Conservation (phyloP, 768 basidiomycete genomes). For the Lentinula aciculospora region DNA sequence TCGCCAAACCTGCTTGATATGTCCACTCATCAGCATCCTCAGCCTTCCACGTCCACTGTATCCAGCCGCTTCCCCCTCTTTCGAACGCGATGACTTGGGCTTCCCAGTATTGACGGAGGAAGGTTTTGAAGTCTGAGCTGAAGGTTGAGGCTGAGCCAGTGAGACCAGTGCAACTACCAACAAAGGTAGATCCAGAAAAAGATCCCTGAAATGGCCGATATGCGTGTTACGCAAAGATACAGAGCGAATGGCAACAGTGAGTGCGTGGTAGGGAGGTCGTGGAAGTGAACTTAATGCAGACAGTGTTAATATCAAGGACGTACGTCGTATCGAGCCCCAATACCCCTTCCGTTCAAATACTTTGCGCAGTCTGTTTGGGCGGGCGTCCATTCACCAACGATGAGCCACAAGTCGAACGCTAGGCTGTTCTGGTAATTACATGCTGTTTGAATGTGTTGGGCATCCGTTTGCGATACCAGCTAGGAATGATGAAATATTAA, state of each 20-base stretch:
- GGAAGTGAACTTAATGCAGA: background rate
- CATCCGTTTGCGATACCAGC: background rate
- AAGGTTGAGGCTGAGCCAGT: constrained; percentile 76
- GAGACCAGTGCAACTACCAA: constrained; percentile 70
- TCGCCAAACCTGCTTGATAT: constrained; percentile 68
- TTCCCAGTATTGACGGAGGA: constrained; percentile 79
- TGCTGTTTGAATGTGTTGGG: constrained; percentile 50
- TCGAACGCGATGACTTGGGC: constrained; percentile 76
- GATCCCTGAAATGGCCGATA: constrained; percentile 23
- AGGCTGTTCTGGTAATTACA: constrained; percentile 45
- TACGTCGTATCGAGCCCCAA: constrained; percentile 59
- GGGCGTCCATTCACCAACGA: constrained; percentile 88
- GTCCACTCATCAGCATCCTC: constrained; percentile 87
- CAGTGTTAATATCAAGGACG: background rate
- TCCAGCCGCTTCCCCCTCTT: constrained; percentile 58
- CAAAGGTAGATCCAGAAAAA: constrained; percentile 52
- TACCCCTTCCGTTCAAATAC: constrained; percentile 80
- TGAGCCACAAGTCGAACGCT: constrained; percentile 65
- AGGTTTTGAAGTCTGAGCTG: constrained; percentile 72
- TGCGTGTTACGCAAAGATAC: no score
- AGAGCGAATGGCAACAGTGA: no score
- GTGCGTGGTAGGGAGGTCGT: background rate
- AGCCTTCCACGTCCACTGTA: constrained; percentile 83
- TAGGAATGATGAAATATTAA: background rate
- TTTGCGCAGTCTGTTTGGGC: constrained; percentile 74